Conservation (phyloP, 345 rosid genomes). For the Camelina sativa region DNA sequence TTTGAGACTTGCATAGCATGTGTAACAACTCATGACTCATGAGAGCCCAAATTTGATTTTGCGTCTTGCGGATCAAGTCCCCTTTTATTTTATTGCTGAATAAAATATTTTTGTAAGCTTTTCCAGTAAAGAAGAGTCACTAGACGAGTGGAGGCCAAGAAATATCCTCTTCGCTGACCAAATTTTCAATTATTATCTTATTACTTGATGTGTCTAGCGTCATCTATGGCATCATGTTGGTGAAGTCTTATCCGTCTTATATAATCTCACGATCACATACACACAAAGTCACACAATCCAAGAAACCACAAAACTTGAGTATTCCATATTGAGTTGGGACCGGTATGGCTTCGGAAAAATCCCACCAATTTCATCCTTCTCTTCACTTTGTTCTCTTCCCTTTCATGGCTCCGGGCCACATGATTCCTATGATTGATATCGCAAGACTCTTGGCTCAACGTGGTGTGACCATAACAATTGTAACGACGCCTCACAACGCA, state of each 20-base stretch:
- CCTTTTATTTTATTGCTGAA: background rate
- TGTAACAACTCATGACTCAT: background rate
- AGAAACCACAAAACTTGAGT: background rate
- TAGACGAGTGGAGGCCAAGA: background rate
- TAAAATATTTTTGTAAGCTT: slow-evolving; percentile 1
- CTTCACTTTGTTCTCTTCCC: slow-evolving; percentile 42
- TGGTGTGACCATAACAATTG: slow-evolving; percentile 42
- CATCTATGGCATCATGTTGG: background rate
- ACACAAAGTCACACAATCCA: background rate
- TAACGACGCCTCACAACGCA: slow-evolving; percentile 54
- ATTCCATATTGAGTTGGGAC: background rate
- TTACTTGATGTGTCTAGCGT: background rate
- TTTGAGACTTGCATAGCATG: background rate
- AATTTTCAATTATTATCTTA: background rate
- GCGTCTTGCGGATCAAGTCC: background rate
- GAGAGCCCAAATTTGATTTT: slow-evolving; percentile 10
- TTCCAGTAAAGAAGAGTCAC: background rate
- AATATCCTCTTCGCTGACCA: background rate
- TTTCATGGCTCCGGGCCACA: slow-evolving; percentile 47
- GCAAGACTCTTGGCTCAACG: slow-evolving; percentile 50
- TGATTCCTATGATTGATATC: slow-evolving; percentile 52
- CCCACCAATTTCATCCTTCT: background rate
- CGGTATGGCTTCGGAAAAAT: background rate
- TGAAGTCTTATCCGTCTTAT: slow-evolving; percentile 5
- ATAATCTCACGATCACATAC: slow-evolving; percentile 14